Conservation (phyloP, 2,329 filamentous ascomycete species). For the Pseudopithomyces maydicus region DNA sequence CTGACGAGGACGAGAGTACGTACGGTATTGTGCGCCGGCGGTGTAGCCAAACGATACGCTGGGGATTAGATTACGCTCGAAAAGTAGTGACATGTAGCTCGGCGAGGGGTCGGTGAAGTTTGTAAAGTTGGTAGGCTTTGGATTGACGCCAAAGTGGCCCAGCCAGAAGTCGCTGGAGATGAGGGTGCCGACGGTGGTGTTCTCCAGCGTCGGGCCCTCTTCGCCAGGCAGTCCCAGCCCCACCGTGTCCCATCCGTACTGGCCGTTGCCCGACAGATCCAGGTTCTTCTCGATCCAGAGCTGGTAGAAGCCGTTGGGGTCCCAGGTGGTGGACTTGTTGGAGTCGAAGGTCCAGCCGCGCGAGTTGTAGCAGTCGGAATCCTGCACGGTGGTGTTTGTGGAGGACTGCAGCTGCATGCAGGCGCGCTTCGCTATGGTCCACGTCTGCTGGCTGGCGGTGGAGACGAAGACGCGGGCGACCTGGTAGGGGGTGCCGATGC, state of each 20-base stretch:
- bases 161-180: slow-evolving; percentile 51
- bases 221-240: slow-evolving; percentile 47
- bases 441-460: slow-evolving; percentile 73
- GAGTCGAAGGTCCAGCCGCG: slow-evolving; percentile 66
- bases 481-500: slow-evolving; percentile 60
- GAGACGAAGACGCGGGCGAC: slow-evolving; percentile 64
- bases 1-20: slow-evolving; percentile 27
- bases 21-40: slow-evolving; percentile 74
- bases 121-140: slow-evolving; percentile 57
- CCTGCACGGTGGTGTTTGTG: slow-evolving; percentile 32
- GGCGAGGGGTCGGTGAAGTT: slow-evolving; percentile 59
- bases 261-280: slow-evolving; percentile 64
- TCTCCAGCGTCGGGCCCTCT: slow-evolving; percentile 47
- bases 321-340: slow-evolving; percentile 62
- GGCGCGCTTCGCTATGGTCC: slow-evolving; percentile 59
- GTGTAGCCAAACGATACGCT: slow-evolving; percentile 79
- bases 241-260: slow-evolving; percentile 64
- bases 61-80: slow-evolving; percentile 63
- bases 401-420: slow-evolving; percentile 40
- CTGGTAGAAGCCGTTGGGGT: slow-evolving; percentile 63
- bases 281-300: slow-evolving; percentile 63
- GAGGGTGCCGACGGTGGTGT: slow-evolving; percentile 49
- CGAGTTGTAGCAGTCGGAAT: slow-evolving; percentile 54
- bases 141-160: slow-evolving; percentile 55
- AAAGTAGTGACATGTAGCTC: slow-evolving; percentile 59